Conservation (phyloP, 2,329 filamentous ascomycete species). For the Chrysosporium queenslandicum region DNA sequence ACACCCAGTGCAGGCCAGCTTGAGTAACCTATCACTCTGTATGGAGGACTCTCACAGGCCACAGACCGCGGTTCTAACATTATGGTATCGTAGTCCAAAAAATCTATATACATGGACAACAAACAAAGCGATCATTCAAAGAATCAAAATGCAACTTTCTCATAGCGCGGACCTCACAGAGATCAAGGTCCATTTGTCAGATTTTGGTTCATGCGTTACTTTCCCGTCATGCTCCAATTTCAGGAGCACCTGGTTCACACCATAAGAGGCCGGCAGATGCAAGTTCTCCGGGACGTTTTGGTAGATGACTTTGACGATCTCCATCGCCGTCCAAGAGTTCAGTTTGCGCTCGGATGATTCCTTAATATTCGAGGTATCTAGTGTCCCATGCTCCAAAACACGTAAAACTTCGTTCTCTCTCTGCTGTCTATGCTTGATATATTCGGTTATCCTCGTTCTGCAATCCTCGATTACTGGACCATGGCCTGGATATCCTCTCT, state of each 20-base stretch:
- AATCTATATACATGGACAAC: not conserved
- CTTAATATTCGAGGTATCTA: conserved; percentile 23
- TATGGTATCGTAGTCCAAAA: not conserved
- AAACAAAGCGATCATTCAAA: not conserved
- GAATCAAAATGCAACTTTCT: not conserved
- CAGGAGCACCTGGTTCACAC: conserved; percentile 64
- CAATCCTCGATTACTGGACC: conserved; percentile 69
- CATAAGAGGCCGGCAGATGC: conserved; percentile 63
- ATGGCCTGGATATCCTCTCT: conserved; percentile 77
- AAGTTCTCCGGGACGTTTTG: conserved; percentile 64
- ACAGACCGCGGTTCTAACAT: too few species aligned
- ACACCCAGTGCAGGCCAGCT: too few species aligned
- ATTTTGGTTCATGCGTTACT: conserved; percentile 36
- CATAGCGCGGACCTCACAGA: conserved; percentile 26
- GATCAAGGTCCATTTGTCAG: conserved; percentile 21
- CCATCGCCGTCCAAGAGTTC: conserved; percentile 57
- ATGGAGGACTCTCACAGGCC: too few species aligned
- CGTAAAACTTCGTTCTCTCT: conserved; percentile 69
- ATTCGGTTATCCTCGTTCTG: conserved; percentile 62
- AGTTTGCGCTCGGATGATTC: conserved; percentile 21
- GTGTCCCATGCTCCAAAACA: conserved; percentile 44
- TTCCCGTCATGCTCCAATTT: conserved; percentile 70
- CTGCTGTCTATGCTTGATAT: conserved; percentile 69
- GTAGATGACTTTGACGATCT: conserved; percentile 84
- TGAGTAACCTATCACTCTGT: not conserved